A percentile compares a stretch with the other conserved stretches of the same genome.
Evolutionary conservation across 2,329 filamentous ascomycete genomes (phyloP).

Genomic region (Sporothrix humicola): DNA sequence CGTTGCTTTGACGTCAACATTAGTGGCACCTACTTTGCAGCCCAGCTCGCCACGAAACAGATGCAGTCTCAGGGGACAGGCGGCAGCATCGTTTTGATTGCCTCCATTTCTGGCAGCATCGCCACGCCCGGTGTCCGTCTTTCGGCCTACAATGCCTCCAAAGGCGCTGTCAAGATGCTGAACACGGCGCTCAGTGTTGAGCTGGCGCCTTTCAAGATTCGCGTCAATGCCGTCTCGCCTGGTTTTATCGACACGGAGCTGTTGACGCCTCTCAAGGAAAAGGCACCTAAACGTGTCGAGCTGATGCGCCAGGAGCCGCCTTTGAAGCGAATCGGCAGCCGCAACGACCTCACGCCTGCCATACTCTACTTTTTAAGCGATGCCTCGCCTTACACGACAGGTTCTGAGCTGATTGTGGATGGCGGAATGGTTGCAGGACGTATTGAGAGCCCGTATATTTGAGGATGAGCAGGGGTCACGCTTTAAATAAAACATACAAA

Average conservation of each 20-base stretch:
- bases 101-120: not conserved
- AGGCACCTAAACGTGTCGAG: not conserved
- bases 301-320: not conserved
- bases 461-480: not conserved
- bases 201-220: not conserved
- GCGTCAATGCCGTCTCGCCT: not conserved
- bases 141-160: conserved; percentile 5
- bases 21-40: not conserved
- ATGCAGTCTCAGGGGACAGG: not conserved
- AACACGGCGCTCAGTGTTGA: not conserved
- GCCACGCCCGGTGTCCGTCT: conserved; percentile 1
- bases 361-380: conserved; percentile 9
- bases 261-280: not conserved
- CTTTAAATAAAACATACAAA: too few relatives aligned
- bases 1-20: not conserved
- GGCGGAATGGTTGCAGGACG: not conserved
- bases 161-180: conserved; percentile 12
- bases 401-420: not conserved
- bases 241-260: not conserved
- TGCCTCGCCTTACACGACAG: not conserved
- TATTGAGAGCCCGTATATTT: not conserved
- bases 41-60: not conserved
- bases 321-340: not conserved
- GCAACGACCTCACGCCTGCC: not conserved
- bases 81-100: not conserved